Evolutionary conservation across 169 alveolate genomes (phyloP).

Genomic region (Plasmodium vinckei): DNA sequence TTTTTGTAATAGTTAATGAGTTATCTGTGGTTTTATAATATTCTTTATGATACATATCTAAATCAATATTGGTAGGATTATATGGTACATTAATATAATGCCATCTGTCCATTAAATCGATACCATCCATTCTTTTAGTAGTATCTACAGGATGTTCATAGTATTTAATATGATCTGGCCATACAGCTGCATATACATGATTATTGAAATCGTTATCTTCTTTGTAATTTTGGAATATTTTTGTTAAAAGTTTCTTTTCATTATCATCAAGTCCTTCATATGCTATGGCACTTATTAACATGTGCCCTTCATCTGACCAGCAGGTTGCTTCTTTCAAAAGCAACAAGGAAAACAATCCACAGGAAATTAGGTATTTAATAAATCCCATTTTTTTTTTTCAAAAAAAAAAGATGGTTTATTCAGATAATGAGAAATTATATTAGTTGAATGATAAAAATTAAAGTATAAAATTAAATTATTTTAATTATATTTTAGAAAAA

Average conservation of each 20-base stretch:
- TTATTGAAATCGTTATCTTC: constrained; percentile 76
- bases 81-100: constrained; percentile 46
- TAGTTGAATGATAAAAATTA: too few relatives aligned
- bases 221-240: constrained; percentile 49
- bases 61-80: constrained; percentile 23
- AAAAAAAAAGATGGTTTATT: too few relatives aligned
- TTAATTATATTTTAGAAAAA: too few relatives aligned
- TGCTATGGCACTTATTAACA: constrained; percentile 62
- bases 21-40: constrained; percentile 37
- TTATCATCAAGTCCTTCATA: constrained; percentile 21
- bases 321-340: constrained; percentile 12
- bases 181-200: constrained; percentile 77
- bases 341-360: not conserved
- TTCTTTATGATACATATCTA: constrained; percentile 15
- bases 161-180: constrained; percentile 82
- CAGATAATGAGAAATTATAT: too few relatives aligned
- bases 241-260: constrained; percentile 11
- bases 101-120: constrained; percentile 63
- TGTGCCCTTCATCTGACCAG: constrained; percentile 76
- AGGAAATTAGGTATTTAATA: not conserved
- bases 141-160: constrained; percentile 22
- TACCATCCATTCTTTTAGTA: constrained; percentile 38
- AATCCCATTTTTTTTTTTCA: too few relatives aligned
- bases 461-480: too few relatives aligned
- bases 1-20: constrained; percentile 34